These are phyloP conservation scores for Poterioochromonas sp. DNA, from an alignment of 352 stramenopile genomes.

Conservation along the genomic window DNA sequence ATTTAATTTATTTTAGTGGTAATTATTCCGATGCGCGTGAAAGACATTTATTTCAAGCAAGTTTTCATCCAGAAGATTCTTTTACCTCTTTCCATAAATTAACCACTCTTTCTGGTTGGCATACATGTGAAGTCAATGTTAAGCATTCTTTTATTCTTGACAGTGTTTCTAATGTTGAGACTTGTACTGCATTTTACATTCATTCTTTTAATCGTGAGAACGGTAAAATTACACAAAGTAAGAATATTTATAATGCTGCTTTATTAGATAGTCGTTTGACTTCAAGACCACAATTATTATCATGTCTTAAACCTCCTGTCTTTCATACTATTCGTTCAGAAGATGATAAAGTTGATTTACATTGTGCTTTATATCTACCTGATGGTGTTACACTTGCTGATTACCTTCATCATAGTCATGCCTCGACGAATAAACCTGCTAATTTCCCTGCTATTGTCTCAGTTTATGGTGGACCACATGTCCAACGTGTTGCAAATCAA, in stretches of 20 bases:
- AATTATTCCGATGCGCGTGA: constrained; percentile 73
- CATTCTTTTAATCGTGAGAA: background rate
- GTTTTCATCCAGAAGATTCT: background rate
- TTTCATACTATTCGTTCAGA: background rate
- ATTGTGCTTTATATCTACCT: constrained; percentile 69
- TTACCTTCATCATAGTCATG: background rate
- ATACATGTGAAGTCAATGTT: background rate
- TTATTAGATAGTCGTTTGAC: background rate
- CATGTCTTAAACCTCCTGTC: background rate
- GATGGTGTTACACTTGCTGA: background rate
- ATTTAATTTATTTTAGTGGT: constrained; percentile 73
- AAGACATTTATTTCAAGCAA: constrained; percentile 71
- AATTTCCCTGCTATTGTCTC: constrained; percentile 88
- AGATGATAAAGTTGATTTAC: constrained; percentile 21
- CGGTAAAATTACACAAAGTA: background rate
- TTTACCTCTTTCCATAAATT: no score
- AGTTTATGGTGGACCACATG: constrained; percentile 90
- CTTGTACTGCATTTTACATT: background rate
- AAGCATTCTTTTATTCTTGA: no score
- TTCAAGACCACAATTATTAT: background rate
- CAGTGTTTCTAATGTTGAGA: background rate
- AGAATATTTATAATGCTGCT: background rate
- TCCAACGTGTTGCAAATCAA: constrained; percentile 81
- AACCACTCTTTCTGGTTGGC: background rate
- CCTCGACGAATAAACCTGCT: constrained; percentile 52